These are phyloP conservation scores for Apiospora rasikravindrae DNA, from an alignment of 2,329 filamentous ascomycete genomes.

Conservation along the genomic window DNA sequence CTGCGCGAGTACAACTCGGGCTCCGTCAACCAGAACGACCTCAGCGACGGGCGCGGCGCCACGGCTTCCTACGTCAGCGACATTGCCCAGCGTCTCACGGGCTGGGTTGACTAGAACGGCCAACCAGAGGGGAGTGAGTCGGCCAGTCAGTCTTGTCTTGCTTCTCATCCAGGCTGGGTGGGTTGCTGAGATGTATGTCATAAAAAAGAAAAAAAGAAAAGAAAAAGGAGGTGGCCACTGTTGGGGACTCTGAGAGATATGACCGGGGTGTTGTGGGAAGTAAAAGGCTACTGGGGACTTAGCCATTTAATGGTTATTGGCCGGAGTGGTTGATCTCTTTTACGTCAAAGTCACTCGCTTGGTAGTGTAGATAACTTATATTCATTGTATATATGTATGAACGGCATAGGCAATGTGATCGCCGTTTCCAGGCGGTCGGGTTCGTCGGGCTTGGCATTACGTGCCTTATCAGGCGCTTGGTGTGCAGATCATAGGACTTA, in stretches of 20 bases:
- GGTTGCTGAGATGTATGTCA: too few relatives aligned
- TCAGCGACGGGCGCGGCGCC: constrained; percentile 43
- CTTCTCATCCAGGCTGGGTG: too few relatives aligned
- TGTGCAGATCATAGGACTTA: too few relatives aligned
- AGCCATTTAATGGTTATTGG: not conserved
- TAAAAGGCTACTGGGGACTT: not conserved
- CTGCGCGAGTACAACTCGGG: constrained; percentile 48
- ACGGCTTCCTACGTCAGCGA: constrained; percentile 46
- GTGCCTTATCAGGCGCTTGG: too few relatives aligned
- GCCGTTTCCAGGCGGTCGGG: too few relatives aligned
- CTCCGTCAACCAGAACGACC: constrained; percentile 39
- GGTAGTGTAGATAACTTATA: not conserved
- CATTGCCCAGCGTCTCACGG: constrained; percentile 44
- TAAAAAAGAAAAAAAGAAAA: too few relatives aligned
- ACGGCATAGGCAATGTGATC: not conserved
- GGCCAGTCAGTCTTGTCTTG: too few relatives aligned
- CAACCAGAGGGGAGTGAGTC: too few relatives aligned
- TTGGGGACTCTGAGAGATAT: not conserved
- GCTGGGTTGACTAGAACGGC: constrained; percentile 38
- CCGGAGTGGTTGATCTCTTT: not conserved
- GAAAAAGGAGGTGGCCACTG: not conserved
- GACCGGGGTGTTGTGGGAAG: not conserved
- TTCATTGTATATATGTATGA: not conserved
- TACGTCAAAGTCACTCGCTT: not conserved
- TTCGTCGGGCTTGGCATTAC: too few relatives aligned